Evolutionary conservation across 305 asterid genomes (phyloP), one percentile per base, ranked within the genome.

Genomic region (Fraxinus baroniana): DNA sequence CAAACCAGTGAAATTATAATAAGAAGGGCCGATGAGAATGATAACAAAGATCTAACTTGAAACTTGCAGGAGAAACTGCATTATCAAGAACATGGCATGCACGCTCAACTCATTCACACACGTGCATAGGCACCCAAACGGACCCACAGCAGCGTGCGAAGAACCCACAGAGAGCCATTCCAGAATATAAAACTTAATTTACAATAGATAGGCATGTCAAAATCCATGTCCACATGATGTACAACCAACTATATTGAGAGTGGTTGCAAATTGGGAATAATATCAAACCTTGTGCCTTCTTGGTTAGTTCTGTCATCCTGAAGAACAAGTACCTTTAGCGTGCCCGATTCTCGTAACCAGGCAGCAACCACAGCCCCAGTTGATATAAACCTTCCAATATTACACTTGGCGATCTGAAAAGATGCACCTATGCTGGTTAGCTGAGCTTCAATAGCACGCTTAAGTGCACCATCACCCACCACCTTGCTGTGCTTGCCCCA

Each of bases 401-500:
- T 95, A 70, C 95, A 89, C 83, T 91, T 92, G 41, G 98, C 95
- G 75, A 95, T 81, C 78, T 82, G 81, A 79, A 95, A 95, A 1
- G 99, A 98, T 4, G 98, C 97, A 7, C 97, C 98, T 32, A 95
- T 92, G 95, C 93, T 90, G 7, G 78, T 74, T 17, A 95, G 96
- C 44, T 93, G 90, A 30, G 95, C 94, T 83, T 94, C 99, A n/a
- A 94, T 81, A 0, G 93, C 81, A 10, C 97, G 92, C 86, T 95
- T 95, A 20, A 95, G 91, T 0, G 96, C 90, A 7, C 98, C 94
- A 70, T 93, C 97, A 18, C 99, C 99, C 30, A 93, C 94, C 41
- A 94, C 90, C 82, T 95, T 95, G 93, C 99, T 95, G 91, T 95
- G 99, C 89, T 95, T 95, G 64, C 98, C 99, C 99, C 99, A 95